phyloP scores from a whole-genome alignment of 2,329 filamentous ascomycete genomes.

The Aspergillus felis region DNA sequence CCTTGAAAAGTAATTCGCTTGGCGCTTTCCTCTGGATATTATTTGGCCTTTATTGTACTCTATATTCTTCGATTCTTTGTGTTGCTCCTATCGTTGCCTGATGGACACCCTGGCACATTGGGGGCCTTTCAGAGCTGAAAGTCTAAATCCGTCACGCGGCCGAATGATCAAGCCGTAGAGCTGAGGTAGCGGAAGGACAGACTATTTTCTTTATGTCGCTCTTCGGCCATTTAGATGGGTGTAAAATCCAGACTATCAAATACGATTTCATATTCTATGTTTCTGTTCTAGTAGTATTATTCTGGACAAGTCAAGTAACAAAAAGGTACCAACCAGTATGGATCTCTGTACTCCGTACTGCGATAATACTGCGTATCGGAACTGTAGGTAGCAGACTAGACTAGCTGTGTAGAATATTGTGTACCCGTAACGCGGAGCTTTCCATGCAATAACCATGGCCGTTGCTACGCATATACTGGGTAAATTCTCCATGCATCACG shows the following conservation, averaged over 20 bases:
- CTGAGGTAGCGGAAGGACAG: background rate
- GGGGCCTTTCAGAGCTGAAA: conserved; percentile 1
- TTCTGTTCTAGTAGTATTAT: too few species aligned
- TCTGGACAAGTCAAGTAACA: background rate
- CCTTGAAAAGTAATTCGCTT: background rate
- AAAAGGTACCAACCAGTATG: background rate
- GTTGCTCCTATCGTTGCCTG: background rate
- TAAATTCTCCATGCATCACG: background rate
- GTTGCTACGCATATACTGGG: background rate
- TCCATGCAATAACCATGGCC: background rate
- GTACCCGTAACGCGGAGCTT: background rate
- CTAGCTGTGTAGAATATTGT: background rate
- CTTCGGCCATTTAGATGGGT: background rate
- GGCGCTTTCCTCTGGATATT: background rate
- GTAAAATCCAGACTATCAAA: background rate
- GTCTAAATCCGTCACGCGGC: conserved; percentile 8
- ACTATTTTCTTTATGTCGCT: background rate
- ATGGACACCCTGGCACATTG: background rate
- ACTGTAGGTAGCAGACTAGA: background rate
- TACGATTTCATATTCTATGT: background rate
- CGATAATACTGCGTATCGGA: background rate
- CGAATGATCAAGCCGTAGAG: conserved; percentile 7
- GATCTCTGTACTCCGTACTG: background rate
- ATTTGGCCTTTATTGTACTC: background rate
- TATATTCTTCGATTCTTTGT: background rate